Evolutionary conservation across 1,284 basidiomycete species (phyloP).

Genomic region (Trichosporon sp.): DNA sequence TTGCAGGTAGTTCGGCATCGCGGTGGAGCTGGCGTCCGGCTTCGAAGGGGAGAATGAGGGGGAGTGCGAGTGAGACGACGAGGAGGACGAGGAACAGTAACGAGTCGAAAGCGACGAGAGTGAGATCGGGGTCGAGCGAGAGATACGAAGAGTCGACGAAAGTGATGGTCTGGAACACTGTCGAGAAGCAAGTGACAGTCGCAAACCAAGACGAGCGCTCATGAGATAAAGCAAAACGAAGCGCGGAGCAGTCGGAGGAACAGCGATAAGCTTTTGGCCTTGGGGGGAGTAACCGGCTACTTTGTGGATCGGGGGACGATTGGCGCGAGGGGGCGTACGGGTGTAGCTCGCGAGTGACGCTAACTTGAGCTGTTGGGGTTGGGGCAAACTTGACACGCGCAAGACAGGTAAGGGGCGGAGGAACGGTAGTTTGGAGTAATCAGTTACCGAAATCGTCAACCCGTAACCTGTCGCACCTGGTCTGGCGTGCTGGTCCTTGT

Average conservation of each 20-base stretch:
- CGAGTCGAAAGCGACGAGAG: not conserved
- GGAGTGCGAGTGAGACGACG: not conserved
- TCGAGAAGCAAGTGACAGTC: not conserved
- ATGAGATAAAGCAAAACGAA: not conserved
- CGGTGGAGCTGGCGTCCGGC: not conserved
- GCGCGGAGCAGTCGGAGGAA: not conserved
- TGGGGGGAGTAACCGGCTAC: too few species aligned
- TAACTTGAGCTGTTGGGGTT: too few species aligned
- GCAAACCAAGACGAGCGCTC: constrained; percentile 2
- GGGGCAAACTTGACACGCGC: too few species aligned
- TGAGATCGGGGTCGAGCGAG: too few species aligned
- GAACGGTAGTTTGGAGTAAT: too few species aligned
- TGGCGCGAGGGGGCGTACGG: too few species aligned
- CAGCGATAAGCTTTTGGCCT: not conserved
- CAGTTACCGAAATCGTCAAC: not conserved
- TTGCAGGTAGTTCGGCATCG: constrained; percentile 5
- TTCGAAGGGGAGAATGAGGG: not conserved
- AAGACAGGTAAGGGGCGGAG: too few species aligned
- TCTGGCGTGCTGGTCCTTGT: not conserved
- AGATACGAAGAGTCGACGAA: too few species aligned
- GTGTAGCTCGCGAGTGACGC: too few species aligned
- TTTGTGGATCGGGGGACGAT: not conserved
- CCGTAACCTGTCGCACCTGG: too few species aligned
- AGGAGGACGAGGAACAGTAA: not conserved
- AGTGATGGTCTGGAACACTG: not conserved